phyloP scores from a whole-genome alignment of 192 early-diverging fungal genomes.

The Podila epigama region DNA sequence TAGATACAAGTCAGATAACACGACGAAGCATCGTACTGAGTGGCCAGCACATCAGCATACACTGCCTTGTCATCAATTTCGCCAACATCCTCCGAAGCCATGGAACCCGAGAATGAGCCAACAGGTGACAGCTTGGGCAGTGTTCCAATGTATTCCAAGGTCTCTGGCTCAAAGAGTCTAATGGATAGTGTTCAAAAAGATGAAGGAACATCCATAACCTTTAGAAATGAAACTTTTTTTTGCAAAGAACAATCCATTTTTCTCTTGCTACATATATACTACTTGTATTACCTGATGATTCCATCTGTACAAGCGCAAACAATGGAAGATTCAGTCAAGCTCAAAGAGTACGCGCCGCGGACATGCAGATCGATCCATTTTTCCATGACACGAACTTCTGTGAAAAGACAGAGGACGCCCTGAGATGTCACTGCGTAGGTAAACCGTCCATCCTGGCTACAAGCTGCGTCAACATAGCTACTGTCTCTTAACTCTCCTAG shows the following conservation, averaged over 20 bases:
- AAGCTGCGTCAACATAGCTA: slow-evolving; percentile 75
- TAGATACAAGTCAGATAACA: slow-evolving; percentile 69
- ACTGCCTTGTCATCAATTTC: slow-evolving; percentile 25
- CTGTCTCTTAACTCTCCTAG: slow-evolving; percentile 72
- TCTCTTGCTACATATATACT: too few species aligned
- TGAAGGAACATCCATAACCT: too few species aligned
- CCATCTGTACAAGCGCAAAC: slow-evolving; percentile 81
- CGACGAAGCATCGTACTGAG: slow-evolving; percentile 61
- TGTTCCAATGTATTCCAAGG: slow-evolving; percentile 73
- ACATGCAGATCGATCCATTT: slow-evolving; percentile 88
- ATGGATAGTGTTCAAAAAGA: background rate
- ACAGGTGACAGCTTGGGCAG: slow-evolving; percentile 76
- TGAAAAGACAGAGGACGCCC: slow-evolving; percentile 73
- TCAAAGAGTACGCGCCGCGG: slow-evolving; percentile 65
- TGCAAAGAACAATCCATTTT: background rate
- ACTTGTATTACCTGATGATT: slow-evolving; percentile 61
- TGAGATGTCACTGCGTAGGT: slow-evolving; percentile 76
- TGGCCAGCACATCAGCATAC: slow-evolving; percentile 68
- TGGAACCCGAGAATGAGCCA: slow-evolving; percentile 53
- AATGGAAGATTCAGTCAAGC: slow-evolving; percentile 64
- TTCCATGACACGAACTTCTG: slow-evolving; percentile 67
- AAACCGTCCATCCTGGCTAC: slow-evolving; percentile 49
- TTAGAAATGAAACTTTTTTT: too few species aligned
- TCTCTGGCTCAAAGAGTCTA: slow-evolving; percentile 76
- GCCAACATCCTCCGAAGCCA: slow-evolving; percentile 16